These are phyloP conservation scores for Rubus idaeus DNA, from an alignment of 306 rosid genomes.

Conservation along the genomic window DNA sequence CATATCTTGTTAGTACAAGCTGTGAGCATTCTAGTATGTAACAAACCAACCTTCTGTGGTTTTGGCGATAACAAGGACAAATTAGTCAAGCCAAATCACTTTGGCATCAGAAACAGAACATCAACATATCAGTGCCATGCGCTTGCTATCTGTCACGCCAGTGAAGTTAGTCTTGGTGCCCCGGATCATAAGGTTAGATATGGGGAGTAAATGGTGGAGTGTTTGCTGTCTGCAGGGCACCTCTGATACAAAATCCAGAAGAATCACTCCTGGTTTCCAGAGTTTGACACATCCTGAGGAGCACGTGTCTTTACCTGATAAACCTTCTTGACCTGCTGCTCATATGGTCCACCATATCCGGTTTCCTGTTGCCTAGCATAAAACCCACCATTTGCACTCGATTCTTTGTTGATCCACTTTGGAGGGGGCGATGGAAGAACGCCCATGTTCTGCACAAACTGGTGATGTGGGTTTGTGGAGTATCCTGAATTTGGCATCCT, in stretches of 20 bases:
- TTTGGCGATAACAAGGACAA: background rate
- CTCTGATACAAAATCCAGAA: constrained; percentile 27
- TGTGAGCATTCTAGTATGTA: background rate
- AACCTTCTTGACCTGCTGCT: constrained; percentile 57
- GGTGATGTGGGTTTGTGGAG: constrained; percentile 34
- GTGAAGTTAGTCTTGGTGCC: background rate
- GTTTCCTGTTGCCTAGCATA: constrained; percentile 54
- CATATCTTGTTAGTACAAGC: constrained; percentile 6
- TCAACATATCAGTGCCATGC: background rate
- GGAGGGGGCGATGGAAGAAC: constrained; percentile 81
- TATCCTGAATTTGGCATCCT: constrained; percentile 47
- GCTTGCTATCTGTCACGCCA: background rate
- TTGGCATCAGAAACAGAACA: background rate
- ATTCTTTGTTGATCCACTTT: constrained; percentile 69
- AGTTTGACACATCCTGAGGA: constrained; percentile 47
- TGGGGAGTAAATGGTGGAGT: background rate
- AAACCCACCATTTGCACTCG: constrained; percentile 46
- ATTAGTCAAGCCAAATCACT: background rate
- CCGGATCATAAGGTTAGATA: background rate
- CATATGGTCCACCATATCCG: constrained; percentile 46
- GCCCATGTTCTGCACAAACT: constrained; percentile 44
- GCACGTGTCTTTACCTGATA: constrained; percentile 61
- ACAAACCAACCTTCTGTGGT: background rate
- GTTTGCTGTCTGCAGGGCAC: background rate
- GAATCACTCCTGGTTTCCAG: constrained; percentile 40